Base-by-base conservation (phyloP, 331 rosid species). In the Prunus yedoensis region DNA sequence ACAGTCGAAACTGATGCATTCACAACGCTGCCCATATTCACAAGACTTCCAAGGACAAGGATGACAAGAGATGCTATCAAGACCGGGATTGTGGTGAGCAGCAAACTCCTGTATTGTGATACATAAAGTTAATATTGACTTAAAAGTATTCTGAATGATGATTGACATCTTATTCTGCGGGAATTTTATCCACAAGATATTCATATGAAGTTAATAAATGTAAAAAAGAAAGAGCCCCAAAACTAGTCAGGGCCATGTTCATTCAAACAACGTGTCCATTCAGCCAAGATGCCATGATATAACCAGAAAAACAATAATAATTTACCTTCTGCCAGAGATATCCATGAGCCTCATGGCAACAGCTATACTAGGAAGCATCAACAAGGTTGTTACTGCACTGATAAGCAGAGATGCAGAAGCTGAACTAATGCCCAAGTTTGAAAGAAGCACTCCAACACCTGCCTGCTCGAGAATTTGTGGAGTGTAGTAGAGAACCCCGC, bases 341-440 rank as follows among this genome's bases (percentile, higher is more conserved):
- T 92, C 97, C 97, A 92, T 92, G 61, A 92, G 94, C 85, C 96
- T 86, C 96, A 92, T 92, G 77, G 97, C 97, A 75, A 92, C 93
- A 63, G 96, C 94, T 75, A 92, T 92, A 80, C 90, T 87, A 70
- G 97, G 97, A 77, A 92, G 92, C 97, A 92, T 92, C 81, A 92
- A 83, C 80, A 92, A 91, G 75, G 96, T 88, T 71, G 91, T 88
- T 5, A 90, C 57, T 9, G 74, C 77, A 59, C 97, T 92, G 64
- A 92, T 87, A 70, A 92, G 92, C 49, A 92, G 76, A 75, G 97
- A 92, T n/a, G 97, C 27, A 78, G 97, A 90, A 71, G 92, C 74
- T 35, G 97, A 85, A 75, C 88, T 62, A 54, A 92, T 85, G 73
- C 96, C 97, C 70, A 90, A 60, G 85, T 88, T 90, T 58, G 94